Base-by-base conservation (phyloP, 2,329 filamentous ascomycete species). In the Ophiostoma sp. region DNA sequence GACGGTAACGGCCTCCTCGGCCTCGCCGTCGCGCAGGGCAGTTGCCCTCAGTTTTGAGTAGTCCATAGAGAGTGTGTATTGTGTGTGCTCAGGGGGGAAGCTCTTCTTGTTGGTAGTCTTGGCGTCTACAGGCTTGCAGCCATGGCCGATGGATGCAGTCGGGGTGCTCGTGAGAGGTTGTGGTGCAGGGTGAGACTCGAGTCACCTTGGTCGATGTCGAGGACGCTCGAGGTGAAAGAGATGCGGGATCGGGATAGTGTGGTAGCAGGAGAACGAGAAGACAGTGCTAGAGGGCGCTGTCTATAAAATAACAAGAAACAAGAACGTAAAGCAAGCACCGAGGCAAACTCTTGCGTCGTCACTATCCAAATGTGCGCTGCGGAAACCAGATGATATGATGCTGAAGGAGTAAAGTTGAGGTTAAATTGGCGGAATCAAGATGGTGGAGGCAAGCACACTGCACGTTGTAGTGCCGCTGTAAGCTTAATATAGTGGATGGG, bases 1-100 rank as follows among this genome's bases (percentile, higher is more conserved):
- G 75, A 99, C 95, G 0, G 95, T 99, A 68, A 99, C 95, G 58
- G 95, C 95, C 79, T 98, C 95, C 78, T 98, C 95, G 74, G 96
- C 92, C 70, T 93, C 90, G 72, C 91, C 91, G 69, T 92, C 89
- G 68, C 85, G 87, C 81, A 99, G 86, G 40, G 95, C 95, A 74
- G 92, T 90, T 73, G 94, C 93, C 75, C 92, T 90, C 72, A 99
- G 83, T 75, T 89, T 86, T 47, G 87, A 85, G 75, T 89, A 89
- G 77, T 91, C 88, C 88, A 92, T 91, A 2, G n/a, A n/a, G 40
- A 42, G 65, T n/a, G 11, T 42, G 11, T 55, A 36, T 44, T 52
- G 11, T 47, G n/a, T 55, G 18, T 55, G 27, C 27, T 27, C 27
- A 27, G 27, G 27, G 27, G 27, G 27, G 27, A 55, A 36, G n/a